A percentile compares a stretch with the other conserved stretches of the same genome.
phyloP scores from a whole-genome alignment of 2,329 filamentous ascomycete species.

The Trichoderma atroviride region DNA sequence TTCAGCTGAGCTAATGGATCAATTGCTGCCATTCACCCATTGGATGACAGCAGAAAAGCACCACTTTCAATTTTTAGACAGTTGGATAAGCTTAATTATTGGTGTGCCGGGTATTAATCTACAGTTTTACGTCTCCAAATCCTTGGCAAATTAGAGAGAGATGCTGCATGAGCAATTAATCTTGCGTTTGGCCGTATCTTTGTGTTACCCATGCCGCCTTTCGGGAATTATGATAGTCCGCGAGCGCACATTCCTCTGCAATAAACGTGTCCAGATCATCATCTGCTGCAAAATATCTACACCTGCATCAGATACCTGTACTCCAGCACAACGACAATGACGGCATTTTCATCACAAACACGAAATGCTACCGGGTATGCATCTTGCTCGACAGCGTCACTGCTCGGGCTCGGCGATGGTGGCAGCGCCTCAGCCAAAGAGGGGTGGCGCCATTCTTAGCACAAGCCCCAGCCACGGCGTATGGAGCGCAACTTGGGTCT shows the following conservation, averaged over 20 bases:
- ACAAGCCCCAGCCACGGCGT: background rate
- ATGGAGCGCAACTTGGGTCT: background rate
- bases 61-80: background rate
- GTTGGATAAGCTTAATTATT: conserved; percentile 19
- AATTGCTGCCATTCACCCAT: background rate
- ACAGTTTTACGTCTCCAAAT: background rate
- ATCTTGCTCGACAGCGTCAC: background rate
- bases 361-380: background rate
- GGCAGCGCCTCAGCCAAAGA: background rate
- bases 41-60: background rate
- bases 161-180: background rate
- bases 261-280: background rate
- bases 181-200: too few species aligned
- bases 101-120: conserved; percentile 1
- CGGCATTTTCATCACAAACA: background rate
- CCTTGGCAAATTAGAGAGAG: background rate
- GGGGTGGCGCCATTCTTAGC: background rate
- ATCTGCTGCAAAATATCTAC: background rate
- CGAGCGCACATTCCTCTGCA: background rate
- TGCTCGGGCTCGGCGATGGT: background rate
- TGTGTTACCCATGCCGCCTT: background rate
- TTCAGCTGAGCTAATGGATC: background rate
- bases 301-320: background rate
- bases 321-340: background rate
- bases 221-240: conserved; percentile 16